Evolutionary conservation across 1,284 basidiomycete species (phyloP), one percentile per base, ranked within the genome.

Genomic region (Volvariella surrecta): DNA sequence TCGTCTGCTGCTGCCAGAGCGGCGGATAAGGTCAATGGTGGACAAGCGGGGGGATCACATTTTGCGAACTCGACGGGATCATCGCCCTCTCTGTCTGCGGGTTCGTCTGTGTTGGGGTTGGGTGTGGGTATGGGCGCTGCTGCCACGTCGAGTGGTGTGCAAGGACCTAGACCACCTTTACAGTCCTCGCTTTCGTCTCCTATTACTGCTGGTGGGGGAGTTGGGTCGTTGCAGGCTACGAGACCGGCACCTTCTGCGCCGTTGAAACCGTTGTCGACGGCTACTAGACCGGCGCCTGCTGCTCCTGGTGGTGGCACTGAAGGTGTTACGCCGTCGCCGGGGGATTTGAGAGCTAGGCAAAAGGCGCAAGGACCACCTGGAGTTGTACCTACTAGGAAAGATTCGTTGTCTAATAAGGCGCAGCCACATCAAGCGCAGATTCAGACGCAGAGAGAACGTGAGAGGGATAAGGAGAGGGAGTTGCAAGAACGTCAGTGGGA

Each of bases 11-110:
- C 78, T 16, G 72, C 73, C 13, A 70, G 73, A 21, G 76, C 79
- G 1, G 79, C 79, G 0, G 79, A 82, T 51, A 62, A 77, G 11
- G 80, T 83, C 37, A 80, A 75, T 46, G 79, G 76, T 38, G n/a
- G n/a, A 70, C 76, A 16, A 74, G 78, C 45, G 65, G 68, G 31
- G 58, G 18, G 34, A 31, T 45, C 16, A 11, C 24, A 28, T 28
- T 28, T 28, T 11, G 6, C 24, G 24, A 28, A 11, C 24, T 28
- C 24, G 24, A 28, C 24, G 24, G 11, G 6, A 11, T 6, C 24
- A 11, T 28, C 24, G 24, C 24, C 6, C 6, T 6, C 24, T 28
- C 24, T 28, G 24, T 6, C 24, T 28, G 6, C 11, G 24, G 24
- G 24, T n/a, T n/a, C n/a, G n/a, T 28, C 24, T 6, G 24, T 11